Evolutionary conservation across 768 basidiomycete genomes (phyloP).

Genomic region (Hypsizygus marmoreus): DNA sequence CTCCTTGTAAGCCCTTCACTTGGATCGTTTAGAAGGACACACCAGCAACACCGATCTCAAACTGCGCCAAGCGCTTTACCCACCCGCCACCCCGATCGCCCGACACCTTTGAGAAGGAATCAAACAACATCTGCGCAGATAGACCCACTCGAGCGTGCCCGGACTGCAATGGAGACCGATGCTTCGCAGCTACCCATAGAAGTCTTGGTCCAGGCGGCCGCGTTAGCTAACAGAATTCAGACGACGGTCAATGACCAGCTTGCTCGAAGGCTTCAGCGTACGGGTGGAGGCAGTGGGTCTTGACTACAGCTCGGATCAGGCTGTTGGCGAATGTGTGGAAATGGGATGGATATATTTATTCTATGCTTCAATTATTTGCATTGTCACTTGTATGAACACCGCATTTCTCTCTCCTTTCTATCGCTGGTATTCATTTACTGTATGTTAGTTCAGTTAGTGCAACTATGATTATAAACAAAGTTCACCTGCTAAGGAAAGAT

Average conservation of each 20-base stretch:
- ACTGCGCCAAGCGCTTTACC: conserved; percentile 7
- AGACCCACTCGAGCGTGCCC: conserved; percentile 44
- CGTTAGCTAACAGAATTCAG: conserved; percentile 48
- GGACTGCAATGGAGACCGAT: conserved; percentile 41
- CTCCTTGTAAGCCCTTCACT: conserved; percentile 3
- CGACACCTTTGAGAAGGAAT: conserved; percentile 33
- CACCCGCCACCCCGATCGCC: conserved; percentile 7
- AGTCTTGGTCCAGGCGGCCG: conserved; percentile 49
- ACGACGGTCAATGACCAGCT: conserved; percentile 48
- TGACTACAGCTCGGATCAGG: neutral
- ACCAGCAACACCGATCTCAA: conserved; percentile 6
- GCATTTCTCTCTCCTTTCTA: neutral
- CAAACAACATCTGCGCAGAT: conserved; percentile 44
- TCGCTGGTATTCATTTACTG: too few species aligned
- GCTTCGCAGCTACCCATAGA: conserved; percentile 51
- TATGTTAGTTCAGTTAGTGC: too few species aligned
- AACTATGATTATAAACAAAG: too few species aligned
- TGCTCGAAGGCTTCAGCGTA: conserved; percentile 29
- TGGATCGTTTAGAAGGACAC: neutral
- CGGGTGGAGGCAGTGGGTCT: conserved; percentile 4
- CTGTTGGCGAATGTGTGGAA: neutral
- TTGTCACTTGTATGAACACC: neutral
- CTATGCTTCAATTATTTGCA: conserved; percentile 4
- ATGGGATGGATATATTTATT: conserved; percentile 1
- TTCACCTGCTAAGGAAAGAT: too few species aligned